These are phyloP conservation scores for Hypoxylon sp. DNA, from an alignment of 2,329 filamentous ascomycete species.

Conservation along the genomic window DNA sequence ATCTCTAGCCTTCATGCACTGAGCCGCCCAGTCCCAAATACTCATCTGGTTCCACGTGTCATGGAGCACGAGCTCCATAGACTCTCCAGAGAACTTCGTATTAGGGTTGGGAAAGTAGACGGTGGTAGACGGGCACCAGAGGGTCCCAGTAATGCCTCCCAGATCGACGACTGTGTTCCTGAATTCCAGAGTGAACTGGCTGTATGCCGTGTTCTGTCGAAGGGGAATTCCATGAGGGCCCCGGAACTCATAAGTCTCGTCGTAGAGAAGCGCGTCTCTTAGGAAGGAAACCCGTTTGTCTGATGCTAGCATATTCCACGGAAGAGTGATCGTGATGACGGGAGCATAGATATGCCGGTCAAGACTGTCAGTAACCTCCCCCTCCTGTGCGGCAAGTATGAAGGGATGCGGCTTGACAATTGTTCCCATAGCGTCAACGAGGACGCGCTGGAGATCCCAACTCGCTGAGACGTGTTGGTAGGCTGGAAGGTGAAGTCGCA, in stretches of 20 bases:
- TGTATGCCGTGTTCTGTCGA: conserved; percentile 4
- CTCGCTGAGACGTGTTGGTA: background rate
- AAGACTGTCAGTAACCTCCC: background rate
- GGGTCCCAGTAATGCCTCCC: background rate
- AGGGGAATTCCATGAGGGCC: conserved; percentile 11
- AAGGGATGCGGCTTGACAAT: conserved; percentile 3
- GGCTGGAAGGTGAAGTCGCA: background rate
- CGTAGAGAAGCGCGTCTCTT: conserved; percentile 7
- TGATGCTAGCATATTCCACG: background rate
- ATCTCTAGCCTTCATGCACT: background rate
- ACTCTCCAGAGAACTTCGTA: background rate
- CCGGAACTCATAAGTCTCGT: conserved; percentile 4
- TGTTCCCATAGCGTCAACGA: conserved; percentile 2
- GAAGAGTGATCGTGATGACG: conserved; percentile 16
- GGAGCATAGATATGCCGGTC: conserved; percentile 4
- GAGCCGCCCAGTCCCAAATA: conserved; percentile 14
- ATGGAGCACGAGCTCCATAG: background rate
- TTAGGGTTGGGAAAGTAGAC: conserved; percentile 10
- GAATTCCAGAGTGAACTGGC: conserved; percentile 14
- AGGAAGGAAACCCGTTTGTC: conserved; percentile 9
- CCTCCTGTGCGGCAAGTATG: background rate
- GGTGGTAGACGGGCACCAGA: conserved; percentile 18
- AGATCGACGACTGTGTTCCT: background rate
- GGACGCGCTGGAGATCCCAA: conserved; percentile 13
- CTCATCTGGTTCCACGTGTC: conserved; percentile 6